phyloP scores from a whole-genome alignment of 2,329 filamentous ascomycete genomes.

The Sphaerulina vaccinii region DNA sequence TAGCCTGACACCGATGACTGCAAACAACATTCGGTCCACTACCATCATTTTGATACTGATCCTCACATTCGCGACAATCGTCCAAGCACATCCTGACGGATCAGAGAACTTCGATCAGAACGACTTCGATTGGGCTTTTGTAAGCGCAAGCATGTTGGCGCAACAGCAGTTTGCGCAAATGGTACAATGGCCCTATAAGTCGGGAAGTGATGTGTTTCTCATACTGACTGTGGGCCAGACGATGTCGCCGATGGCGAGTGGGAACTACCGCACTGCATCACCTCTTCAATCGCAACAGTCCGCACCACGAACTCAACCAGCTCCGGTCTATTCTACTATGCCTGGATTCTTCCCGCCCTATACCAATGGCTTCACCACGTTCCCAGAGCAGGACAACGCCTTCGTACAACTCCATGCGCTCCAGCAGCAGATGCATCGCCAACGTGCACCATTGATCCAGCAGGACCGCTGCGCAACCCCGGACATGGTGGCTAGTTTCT shows the following conservation, averaged over 20 bases:
- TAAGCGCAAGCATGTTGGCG: slow-evolving; percentile 15
- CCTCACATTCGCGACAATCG: slow-evolving; percentile 8
- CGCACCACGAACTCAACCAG: slow-evolving; percentile 2
- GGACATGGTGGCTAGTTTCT: neutral
- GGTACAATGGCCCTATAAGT: slow-evolving; percentile 7
- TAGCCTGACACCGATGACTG: slow-evolving; percentile 9
- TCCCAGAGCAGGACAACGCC: neutral
- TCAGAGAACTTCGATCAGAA: slow-evolving; percentile 9
- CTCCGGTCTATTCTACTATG: neutral
- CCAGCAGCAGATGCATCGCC: neutral
- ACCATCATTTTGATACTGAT: slow-evolving; percentile 7
- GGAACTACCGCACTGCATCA: neutral
- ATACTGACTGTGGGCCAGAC: slow-evolving; percentile 5
- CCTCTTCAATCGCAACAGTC: neutral
- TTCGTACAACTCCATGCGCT: neutral
- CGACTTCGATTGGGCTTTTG: slow-evolving; percentile 12
- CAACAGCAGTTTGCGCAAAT: slow-evolving; percentile 11
- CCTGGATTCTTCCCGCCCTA: slow-evolving; percentile 1
- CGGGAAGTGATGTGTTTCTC: neutral
- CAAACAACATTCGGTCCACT: slow-evolving; percentile 6
- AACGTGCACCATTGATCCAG: neutral
- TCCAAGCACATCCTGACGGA: slow-evolving; percentile 8
- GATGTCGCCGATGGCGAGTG: slow-evolving; percentile 10
- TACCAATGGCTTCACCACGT: neutral
- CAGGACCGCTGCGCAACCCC: slow-evolving; percentile 9